Percentiles rank a stretch among this genome's conserved stretches.
Evolutionary conservation across 2,329 filamentous ascomycete genomes (phyloP).

Genomic region (Epichloe sibirici): DNA sequence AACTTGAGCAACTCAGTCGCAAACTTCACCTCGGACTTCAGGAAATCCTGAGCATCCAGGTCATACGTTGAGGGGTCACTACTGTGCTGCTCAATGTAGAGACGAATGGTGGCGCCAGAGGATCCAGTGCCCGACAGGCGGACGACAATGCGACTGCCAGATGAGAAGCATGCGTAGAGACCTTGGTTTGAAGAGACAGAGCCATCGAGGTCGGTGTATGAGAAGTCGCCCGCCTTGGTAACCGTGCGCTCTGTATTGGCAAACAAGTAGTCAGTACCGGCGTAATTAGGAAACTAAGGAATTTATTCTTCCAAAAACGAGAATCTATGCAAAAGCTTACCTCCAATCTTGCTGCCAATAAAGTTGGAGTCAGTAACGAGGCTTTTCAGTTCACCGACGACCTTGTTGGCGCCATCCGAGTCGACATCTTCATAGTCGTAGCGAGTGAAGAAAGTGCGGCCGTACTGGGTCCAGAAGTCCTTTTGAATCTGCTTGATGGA

Average conservation of each 20-base stretch:
- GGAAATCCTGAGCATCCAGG: conserved; percentile 82
- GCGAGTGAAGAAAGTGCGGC: conserved; percentile 96
- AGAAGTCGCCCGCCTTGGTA: conserved; percentile 85
- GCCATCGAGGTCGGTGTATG: conserved; percentile 96
- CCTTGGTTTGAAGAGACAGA: conserved; percentile 94
- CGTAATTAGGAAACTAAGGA: background rate
- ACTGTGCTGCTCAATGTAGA: conserved; percentile 96
- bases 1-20: conserved; percentile 80
- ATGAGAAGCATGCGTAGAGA: conserved; percentile 86
- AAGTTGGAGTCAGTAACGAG: conserved; percentile 65
- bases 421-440: conserved; percentile 98
- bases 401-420: conserved; percentile 79
- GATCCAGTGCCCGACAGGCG: conserved; percentile 90
- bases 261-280: conserved; percentile 1
- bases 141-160: conserved; percentile 89
- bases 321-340: conserved; percentile 24
- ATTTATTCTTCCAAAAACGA: no score
- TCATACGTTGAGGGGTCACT: conserved; percentile 65
- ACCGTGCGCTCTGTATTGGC: conserved; percentile 55
- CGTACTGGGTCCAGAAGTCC: conserved; percentile 94
- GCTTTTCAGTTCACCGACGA: conserved; percentile 68
- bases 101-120: conserved; percentile 86
- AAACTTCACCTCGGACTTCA: conserved; percentile 79
- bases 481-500: conserved; percentile 94
- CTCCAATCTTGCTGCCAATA: conserved; percentile 68